Evolutionary conservation across 225 moss, liverwort and hornwort species (phyloP), one percentile per base, ranked within the genome.

Genomic region (Sphagnum contortum): DNA sequence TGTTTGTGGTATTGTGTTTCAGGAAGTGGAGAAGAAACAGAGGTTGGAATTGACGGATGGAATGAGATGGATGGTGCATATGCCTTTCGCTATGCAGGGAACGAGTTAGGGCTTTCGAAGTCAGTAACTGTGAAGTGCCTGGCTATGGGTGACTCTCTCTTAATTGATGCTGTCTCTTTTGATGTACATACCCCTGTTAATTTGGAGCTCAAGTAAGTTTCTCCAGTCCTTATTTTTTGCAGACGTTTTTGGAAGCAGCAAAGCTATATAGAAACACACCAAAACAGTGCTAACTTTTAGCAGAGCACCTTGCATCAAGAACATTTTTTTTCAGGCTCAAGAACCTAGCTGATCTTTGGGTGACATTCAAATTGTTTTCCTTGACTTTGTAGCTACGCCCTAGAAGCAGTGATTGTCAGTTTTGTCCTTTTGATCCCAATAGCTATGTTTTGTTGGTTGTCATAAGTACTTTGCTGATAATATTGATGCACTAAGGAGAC

Each of bases 21-120:
- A 75, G 77, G 72, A 51, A 72, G 69, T 70, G 72, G 80, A 77
- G 92, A 79, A 62, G 93, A 86, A 49, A 9, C 49, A 6, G 98
- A 98, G 75, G 89, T 93, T 62, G 98, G 98, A 71, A 79, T 87
- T 44, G 98, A 98, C 49, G 93, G 93, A n/a, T 98, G 98, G 98
- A 87, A 93, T 69, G 89, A 89, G 72, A 78, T 89, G 70, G 81
- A 82, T 52, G 93, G 89, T 46, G 91, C 91, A 0, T 98, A 93
- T 68, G 87, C 98, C 4, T 98, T 98, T 66, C 85, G 89, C 71
- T 98, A 98, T 69, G 74, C 84, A 2, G 91, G 89, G 59, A 76
- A 72, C 44, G 83, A 77, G 57, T 55, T 77, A 50, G 82, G 86
- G 55, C 81, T 93, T 11, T 67, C 81, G 71, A 74, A 87, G 44